phyloP scores from a whole-genome alignment of 805 yeast species.

The Starmerella asiatica region DNA sequence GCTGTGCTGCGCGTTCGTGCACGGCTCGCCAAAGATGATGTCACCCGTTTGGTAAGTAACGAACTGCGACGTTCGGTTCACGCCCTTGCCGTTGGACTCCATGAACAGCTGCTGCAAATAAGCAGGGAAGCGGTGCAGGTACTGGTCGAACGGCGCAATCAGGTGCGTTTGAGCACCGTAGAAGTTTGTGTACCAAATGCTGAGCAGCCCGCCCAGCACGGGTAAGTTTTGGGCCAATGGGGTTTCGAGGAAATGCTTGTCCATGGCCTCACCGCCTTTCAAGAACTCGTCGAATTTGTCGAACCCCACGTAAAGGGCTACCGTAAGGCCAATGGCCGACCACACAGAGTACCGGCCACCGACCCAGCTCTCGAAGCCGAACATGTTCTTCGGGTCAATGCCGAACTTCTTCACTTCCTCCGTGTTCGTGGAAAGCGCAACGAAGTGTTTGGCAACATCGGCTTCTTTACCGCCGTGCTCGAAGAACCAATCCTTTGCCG shows the following conservation, averaged over 20 bases:
- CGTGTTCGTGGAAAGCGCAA: conserved; percentile 89
- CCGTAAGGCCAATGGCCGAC: conserved; percentile 96
- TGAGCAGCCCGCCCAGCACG: conserved; percentile 77
- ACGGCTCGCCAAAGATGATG: conserved; percentile 95
- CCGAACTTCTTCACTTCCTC: conserved; percentile 87
- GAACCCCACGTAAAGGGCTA: conserved; percentile 87
- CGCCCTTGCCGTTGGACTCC: conserved; percentile 99
- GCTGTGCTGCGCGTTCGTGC: conserved; percentile 97
- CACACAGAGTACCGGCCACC: conserved; percentile 99
- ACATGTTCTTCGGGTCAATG: conserved; percentile 95
- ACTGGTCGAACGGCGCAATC: conserved; percentile 98
- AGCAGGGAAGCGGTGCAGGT: conserved; percentile 98
- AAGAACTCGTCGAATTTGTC: conserved; percentile 86
- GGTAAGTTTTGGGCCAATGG: conserved; percentile 90
- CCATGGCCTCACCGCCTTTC: conserved; percentile 96
- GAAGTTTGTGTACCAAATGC: conserved; percentile 98
- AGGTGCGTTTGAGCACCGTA: conserved; percentile 95
- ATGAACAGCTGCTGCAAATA: conserved; percentile 95
- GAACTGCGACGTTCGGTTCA: conserved; percentile 80
- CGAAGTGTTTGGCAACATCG: conserved; percentile 93
- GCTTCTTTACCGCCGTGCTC: conserved; percentile 47
- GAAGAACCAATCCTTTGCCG: conserved; percentile 93
- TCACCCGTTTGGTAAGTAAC: conserved; percentile 94
- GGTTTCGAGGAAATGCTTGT: conserved; percentile 71
- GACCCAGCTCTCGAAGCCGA: conserved; percentile 97